phyloP scores from a whole-genome alignment of 768 basidiomycete genomes.

The Ramaria rubella region DNA sequence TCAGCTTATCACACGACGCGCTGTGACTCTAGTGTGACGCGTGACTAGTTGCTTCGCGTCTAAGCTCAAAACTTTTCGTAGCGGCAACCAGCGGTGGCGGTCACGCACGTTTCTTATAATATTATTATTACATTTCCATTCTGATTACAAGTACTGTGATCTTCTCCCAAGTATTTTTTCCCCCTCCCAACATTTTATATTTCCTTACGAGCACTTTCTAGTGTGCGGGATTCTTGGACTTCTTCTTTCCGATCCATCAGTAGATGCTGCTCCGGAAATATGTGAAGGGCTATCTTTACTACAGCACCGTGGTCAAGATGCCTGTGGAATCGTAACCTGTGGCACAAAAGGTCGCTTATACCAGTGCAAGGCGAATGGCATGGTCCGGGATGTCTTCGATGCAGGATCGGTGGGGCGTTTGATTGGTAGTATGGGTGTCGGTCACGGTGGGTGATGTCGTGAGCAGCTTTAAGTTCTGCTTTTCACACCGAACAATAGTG shows the following conservation, averaged over 20 bases:
- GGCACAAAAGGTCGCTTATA: conserved; percentile 92
- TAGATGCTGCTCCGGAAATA: conserved; percentile 81
- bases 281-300: conserved; percentile 91
- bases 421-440: conserved; percentile 93
- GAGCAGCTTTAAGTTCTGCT: conserved; percentile 11
- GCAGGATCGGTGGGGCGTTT: conserved; percentile 65
- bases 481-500: conserved; percentile 44
- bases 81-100: background rate
- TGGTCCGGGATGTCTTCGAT: conserved; percentile 98
- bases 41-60: background rate
- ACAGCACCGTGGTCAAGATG: conserved; percentile 97
- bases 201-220: conserved; percentile 19
- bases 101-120: background rate
- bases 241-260: conserved; percentile 67
- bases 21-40: background rate
- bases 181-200: conserved; percentile 21
- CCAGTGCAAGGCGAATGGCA: conserved; percentile 98
- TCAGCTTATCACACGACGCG: background rate
- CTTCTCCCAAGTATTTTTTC: too few relatives aligned
- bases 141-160: background rate
- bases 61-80: background rate
- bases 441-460: conserved; percentile 63
- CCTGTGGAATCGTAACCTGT: conserved; percentile 95
- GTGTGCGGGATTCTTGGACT: conserved; percentile 95
- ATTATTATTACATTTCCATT: background rate